These are phyloP conservation scores for Ustilago nuda DNA, from an alignment of 1,284 basidiomycete genomes.

Conservation along the genomic window DNA sequence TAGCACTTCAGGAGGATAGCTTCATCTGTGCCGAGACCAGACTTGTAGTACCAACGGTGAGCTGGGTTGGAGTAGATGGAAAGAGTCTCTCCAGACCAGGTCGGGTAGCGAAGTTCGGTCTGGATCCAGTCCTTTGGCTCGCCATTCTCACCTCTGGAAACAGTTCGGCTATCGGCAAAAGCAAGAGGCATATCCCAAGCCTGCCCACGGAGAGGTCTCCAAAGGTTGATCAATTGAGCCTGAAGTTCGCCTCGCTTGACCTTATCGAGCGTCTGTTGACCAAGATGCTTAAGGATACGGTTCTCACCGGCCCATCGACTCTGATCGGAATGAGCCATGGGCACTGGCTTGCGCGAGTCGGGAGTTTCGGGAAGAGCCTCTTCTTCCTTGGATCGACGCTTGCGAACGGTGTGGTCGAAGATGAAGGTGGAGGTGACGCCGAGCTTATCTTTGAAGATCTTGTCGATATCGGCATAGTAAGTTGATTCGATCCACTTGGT, in stretches of 20 bases:
- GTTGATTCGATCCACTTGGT: conserved; percentile 41
- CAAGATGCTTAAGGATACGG: conserved; percentile 54
- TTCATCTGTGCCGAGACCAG: conserved; percentile 76
- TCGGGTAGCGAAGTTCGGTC: conserved; percentile 49
- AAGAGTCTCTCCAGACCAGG: conserved; percentile 58
- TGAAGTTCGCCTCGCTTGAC: conserved; percentile 67
- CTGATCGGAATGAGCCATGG: conserved; percentile 55
- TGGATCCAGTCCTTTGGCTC: conserved; percentile 49
- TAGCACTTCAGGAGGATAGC: conserved; percentile 78
- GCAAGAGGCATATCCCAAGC: conserved; percentile 76
- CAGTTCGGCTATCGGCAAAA: conserved; percentile 75
- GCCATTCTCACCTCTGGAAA: conserved; percentile 67
- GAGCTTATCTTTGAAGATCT: conserved; percentile 51
- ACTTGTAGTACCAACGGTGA: conserved; percentile 77
- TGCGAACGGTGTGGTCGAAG: conserved; percentile 61
- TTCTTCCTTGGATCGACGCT: conserved; percentile 42
- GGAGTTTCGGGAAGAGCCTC: conserved; percentile 47
- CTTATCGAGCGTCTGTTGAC: conserved; percentile 46
- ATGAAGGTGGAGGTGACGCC: conserved; percentile 56
- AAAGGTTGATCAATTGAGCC: conserved; percentile 80
- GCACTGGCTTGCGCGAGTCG: conserved; percentile 51
- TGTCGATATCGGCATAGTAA: conserved; percentile 58
- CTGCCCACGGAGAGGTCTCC: conserved; percentile 75
- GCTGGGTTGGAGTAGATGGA: conserved; percentile 73
- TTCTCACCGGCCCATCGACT: conserved; percentile 56